Evolutionary conservation across 805 yeast genomes (phyloP), one percentile per base, ranked within the genome.

Genomic region (Metschnikowia kunwiensis): DNA sequence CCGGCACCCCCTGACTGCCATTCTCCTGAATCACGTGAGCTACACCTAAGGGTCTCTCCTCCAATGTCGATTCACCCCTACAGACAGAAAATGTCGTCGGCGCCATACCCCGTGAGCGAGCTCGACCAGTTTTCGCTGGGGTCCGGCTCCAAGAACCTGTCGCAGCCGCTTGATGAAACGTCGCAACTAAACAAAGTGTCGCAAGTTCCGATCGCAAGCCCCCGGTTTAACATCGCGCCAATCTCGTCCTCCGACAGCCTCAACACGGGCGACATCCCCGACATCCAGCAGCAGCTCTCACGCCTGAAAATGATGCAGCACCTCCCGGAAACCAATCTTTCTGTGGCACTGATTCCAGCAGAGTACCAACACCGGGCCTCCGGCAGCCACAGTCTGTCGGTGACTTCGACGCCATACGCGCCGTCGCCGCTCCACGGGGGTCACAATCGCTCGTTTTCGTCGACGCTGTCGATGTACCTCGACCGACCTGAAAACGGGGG

Each of bases 391-490:
- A 22, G 31, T 20, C 32, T 27, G 35, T 31, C 35, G 10, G 51
- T 63, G 8, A 62, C 68, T 1, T 61, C 68, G 8, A 60, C 62
- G 5, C 32, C 35, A 3, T 24, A 31, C 21, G 40, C 12, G 8
- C 31, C 38, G 2, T 20, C 33, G 24, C 38, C 33, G 21, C 33
- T 34, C 30, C 15, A 35, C 8, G 9, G 43, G 30, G 51, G 54
- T 16, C 72, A 65, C 49, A 47, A 40, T 16, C 51, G 72, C 28
- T 59, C 67, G 18, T 58, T 60, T 3, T 64, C 70, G 31, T 58
- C 65, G 10, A 54, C 64, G 6, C 65, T 68, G 32, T 63, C 70
- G 35, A 53, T 63, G 42, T 54, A 61, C 41, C 55, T 60, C 40
- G 63, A 61, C 40, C 47, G 56, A 12, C 44, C 50, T 28, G 70